These are phyloP conservation scores for Bipolaris zeicola DNA, from an alignment of 2,329 filamentous ascomycete genomes.

Conservation along the genomic window DNA sequence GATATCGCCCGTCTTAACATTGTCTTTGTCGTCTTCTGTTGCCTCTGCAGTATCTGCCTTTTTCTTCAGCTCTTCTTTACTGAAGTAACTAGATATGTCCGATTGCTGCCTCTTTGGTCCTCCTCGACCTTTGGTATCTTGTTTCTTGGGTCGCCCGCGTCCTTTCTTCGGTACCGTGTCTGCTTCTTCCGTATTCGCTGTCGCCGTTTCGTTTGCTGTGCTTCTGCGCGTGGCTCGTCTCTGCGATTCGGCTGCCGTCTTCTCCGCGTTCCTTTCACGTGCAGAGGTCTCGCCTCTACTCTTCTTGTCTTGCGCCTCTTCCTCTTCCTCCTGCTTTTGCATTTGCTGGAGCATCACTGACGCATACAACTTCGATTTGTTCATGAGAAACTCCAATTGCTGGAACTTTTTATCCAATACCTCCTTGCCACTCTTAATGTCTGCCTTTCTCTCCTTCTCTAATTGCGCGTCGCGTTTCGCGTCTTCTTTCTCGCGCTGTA, in stretches of 20 bases:
- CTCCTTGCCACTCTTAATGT: conserved; percentile 53
- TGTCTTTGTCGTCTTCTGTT: conserved; percentile 62
- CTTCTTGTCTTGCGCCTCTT: conserved; percentile 53
- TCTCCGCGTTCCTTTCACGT: conserved; percentile 55
- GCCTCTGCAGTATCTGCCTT: conserved; percentile 63
- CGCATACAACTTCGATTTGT: conserved; percentile 55
- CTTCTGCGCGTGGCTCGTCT: conserved; percentile 53
- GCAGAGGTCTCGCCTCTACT: conserved; percentile 53
- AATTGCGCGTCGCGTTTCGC: conserved; percentile 52
- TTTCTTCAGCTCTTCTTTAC: conserved; percentile 62
- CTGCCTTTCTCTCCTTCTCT: conserved; percentile 53
- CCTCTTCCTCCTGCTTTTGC: conserved; percentile 58
- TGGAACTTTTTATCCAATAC: conserved; percentile 58
- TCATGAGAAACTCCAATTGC: conserved; percentile 58
- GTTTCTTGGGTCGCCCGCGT: conserved; percentile 50
- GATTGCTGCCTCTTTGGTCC: conserved; percentile 47
- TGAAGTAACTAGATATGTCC: conserved; percentile 65
- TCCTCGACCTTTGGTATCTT: conserved; percentile 39
- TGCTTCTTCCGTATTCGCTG: conserved; percentile 24
- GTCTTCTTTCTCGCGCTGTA: conserved; percentile 51
- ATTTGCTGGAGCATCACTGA: conserved; percentile 60
- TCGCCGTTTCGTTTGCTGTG: conserved; percentile 15
- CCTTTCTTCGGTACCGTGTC: conserved; percentile 31
- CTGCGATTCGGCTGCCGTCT: conserved; percentile 53
- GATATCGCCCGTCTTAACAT: conserved; percentile 64